Percentiles rank a stretch among this genome's conserved stretches.
phyloP scores from a whole-genome alignment of 352 stramenopile genomes.

The Phytophthora uliginosa region DNA sequence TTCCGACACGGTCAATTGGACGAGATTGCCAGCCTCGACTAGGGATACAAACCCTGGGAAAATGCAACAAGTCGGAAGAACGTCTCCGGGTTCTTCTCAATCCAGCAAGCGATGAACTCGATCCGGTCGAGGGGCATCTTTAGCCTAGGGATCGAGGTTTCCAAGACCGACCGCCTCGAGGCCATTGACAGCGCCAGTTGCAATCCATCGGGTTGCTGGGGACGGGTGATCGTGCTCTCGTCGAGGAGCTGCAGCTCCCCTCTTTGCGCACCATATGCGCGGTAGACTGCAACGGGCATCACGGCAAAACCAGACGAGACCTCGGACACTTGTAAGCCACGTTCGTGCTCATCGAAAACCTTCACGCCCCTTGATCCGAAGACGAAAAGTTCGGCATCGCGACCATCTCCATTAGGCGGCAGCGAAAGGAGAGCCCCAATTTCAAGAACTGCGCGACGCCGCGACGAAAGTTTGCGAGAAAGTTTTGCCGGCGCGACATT shows the following conservation, averaged over 20 bases:
- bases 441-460: slow-evolving; percentile 10
- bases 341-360: slow-evolving; percentile 2
- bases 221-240: slow-evolving; percentile 6
- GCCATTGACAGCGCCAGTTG: background rate
- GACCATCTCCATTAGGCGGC: background rate
- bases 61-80: too few relatives aligned
- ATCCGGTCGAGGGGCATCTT: background rate
- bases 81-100: background rate
- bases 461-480: slow-evolving; percentile 15
- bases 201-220: background rate
- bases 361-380: background rate
- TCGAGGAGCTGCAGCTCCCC: slow-evolving; percentile 9
- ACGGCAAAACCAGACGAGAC: slow-evolving; percentile 21
- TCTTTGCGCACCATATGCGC: slow-evolving; percentile 29
- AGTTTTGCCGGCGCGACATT: slow-evolving; percentile 14
- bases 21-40: background rate
- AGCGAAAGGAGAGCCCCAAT: background rate
- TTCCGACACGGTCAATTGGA: background rate
- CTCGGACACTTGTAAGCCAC: slow-evolving; percentile 6
- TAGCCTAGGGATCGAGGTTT: background rate
- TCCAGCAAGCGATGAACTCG: background rate
- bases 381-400: slow-evolving; percentile 8
- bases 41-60: background rate
- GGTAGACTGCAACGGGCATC: slow-evolving; percentile 27
- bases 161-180: background rate